These are phyloP conservation scores for Quercus cerris DNA, from an alignment of 306 rosid genomes.

Conservation along the genomic window DNA sequence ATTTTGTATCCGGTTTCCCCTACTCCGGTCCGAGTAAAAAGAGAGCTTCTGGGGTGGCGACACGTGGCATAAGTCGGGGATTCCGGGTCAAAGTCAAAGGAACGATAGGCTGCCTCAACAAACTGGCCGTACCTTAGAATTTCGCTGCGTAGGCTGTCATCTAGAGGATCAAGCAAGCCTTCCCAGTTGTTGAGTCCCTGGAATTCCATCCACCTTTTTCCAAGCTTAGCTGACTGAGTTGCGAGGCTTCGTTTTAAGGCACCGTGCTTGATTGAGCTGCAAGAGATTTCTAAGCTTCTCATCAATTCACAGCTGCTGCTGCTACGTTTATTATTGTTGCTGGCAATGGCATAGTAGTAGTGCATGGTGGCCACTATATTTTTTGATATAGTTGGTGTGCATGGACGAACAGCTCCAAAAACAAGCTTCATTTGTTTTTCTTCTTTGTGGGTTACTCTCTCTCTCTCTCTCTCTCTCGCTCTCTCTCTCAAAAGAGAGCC, in stretches of 20 bases:
- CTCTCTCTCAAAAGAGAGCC: neutral
- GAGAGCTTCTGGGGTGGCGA: neutral
- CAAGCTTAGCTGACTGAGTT: neutral
- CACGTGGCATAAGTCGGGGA: neutral
- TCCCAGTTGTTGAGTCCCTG: slow-evolving; percentile 2
- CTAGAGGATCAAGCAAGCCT: neutral
- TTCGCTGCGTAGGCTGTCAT: neutral
- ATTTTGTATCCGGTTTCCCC: neutral
- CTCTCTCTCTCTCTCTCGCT: too few species aligned
- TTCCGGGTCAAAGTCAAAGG: neutral
- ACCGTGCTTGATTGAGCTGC: slow-evolving; percentile 1
- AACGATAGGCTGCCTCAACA: neutral
- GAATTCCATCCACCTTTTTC: neutral
- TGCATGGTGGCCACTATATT: neutral
- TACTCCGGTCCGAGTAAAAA: neutral
- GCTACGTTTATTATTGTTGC: too few species aligned
- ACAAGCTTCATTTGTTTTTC: neutral
- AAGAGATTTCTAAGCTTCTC: neutral
- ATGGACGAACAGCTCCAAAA: neutral
- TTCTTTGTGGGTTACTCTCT: too few species aligned
- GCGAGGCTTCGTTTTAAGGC: neutral
- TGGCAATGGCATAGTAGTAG: neutral
- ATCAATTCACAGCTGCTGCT: too few species aligned
- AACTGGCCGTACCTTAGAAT: neutral
- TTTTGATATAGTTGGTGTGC: neutral